A percentile compares a stretch with the other conserved stretches of the same genome.
These are phyloP conservation scores for Heterobasidion occidentale DNA, from an alignment of 1,284 basidiomycete genomes.

Conservation along the genomic window DNA sequence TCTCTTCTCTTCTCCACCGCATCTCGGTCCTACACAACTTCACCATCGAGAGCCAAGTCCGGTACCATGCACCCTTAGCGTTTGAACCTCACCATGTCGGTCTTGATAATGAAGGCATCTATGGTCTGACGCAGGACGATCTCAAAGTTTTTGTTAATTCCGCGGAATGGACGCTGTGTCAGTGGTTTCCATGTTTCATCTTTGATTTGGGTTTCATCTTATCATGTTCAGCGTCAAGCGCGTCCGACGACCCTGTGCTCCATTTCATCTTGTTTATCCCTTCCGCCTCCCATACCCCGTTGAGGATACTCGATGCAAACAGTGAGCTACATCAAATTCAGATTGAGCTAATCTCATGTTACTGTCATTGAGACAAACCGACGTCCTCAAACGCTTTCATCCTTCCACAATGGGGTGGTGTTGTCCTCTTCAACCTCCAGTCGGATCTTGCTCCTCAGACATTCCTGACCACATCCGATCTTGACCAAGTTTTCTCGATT, in stretches of 20 bases:
- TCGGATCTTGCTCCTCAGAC: conserved; percentile 18
- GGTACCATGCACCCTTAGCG: conserved; percentile 85
- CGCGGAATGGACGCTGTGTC: conserved; percentile 91
- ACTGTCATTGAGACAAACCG: conserved; percentile 27
- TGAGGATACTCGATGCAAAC: conserved; percentile 56
- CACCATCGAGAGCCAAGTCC: conserved; percentile 89
- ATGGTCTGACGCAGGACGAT: conserved; percentile 70
- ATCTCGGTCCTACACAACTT: conserved; percentile 78
- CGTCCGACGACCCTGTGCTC: conserved; percentile 86
- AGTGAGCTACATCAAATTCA: conserved; percentile 28
- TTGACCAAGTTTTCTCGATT: conserved; percentile 55
- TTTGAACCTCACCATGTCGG: conserved; percentile 54
- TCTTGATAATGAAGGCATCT: conserved; percentile 25
- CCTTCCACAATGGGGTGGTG: conserved; percentile 93
- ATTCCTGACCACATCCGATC: conserved; percentile 32
- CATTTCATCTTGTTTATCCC: conserved; percentile 93
- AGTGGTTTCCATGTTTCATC: conserved; percentile 16
- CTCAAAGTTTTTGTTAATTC: conserved; percentile 92
- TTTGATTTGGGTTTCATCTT: neutral
- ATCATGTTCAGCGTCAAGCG: conserved; percentile 48
- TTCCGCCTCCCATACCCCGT: conserved; percentile 56
- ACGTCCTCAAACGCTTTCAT: conserved; percentile 68
- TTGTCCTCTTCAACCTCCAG: conserved; percentile 72
- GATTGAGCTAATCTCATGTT: neutral
- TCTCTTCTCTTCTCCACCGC: conserved; percentile 57